Conservation (phyloP, 352 stramenopile species). For the Pythium rhizo-oryzae region DNA sequence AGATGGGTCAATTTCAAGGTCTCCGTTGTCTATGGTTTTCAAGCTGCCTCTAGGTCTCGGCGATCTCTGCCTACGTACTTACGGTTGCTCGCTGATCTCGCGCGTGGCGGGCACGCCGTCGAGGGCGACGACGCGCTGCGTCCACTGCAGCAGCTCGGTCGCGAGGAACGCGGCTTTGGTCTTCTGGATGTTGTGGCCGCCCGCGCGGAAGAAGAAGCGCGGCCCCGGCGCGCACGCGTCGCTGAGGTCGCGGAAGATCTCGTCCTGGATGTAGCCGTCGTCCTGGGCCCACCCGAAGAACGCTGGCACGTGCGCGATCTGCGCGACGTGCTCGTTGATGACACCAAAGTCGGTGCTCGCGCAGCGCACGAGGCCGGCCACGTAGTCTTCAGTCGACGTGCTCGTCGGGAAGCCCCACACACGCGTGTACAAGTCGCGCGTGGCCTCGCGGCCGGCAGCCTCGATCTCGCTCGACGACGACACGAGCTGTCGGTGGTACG, state of each 20-base stretch:
- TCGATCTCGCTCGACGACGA: slow-evolving; percentile 20
- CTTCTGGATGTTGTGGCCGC: slow-evolving; percentile 62
- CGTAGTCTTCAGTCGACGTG: slow-evolving; percentile 19
- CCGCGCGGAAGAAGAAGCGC: slow-evolving; percentile 39
- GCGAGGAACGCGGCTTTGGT: slow-evolving; percentile 41
- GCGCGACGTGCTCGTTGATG: slow-evolving; percentile 32
- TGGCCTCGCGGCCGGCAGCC: slow-evolving; percentile 3
- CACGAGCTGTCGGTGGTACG: slow-evolving; percentile 16
- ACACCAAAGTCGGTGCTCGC: slow-evolving; percentile 41
- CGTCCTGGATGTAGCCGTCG: slow-evolving; percentile 37
- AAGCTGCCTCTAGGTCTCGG: too few relatives aligned
- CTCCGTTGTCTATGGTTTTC: too few relatives aligned
- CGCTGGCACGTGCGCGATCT: slow-evolving; percentile 33
- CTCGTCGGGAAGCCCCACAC: slow-evolving; percentile 27
- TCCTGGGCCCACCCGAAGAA: slow-evolving; percentile 44
- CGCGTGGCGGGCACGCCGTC: neutral
- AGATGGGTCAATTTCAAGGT: too few relatives aligned
- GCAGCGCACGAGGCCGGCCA: slow-evolving; percentile 37
- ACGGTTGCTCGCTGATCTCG: slow-evolving; percentile 10
- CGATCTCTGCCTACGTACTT: too few relatives aligned
- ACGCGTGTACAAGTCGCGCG: slow-evolving; percentile 24
- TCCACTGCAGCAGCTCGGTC: slow-evolving; percentile 31
- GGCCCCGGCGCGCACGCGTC: slow-evolving; percentile 26
- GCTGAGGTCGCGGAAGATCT: slow-evolving; percentile 36
- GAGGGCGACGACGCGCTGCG: slow-evolving; percentile 7